These are phyloP conservation scores for Xylariaceae sp. DNA, from an alignment of 2,329 filamentous ascomycete genomes.

Conservation along the genomic window DNA sequence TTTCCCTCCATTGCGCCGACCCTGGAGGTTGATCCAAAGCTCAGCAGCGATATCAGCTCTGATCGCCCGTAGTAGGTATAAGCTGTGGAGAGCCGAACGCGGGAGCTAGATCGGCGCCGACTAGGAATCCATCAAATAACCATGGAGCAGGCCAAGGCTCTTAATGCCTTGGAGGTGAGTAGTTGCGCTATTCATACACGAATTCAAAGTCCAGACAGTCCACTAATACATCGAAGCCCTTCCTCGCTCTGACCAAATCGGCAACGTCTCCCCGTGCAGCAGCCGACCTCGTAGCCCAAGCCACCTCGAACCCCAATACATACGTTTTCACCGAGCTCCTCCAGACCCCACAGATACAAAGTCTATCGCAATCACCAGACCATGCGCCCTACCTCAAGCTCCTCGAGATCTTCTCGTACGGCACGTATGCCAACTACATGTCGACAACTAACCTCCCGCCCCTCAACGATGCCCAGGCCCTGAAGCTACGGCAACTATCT, in stretches of 20 bases:
- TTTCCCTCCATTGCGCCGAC: conserved; percentile 12
- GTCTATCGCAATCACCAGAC: conserved; percentile 59
- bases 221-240: conserved; percentile 57
- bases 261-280: conserved; percentile 79
- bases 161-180: conserved; percentile 59
- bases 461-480: conserved; percentile 66
- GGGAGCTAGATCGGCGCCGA: background rate
- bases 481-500: conserved; percentile 87
- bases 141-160: conserved; percentile 71
- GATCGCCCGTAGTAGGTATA: background rate
- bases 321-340: conserved; percentile 96
- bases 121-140: conserved; percentile 20
- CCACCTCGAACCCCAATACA: conserved; percentile 83
- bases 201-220: background rate
- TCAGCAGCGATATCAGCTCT: conserved; percentile 12
- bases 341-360: conserved; percentile 71
- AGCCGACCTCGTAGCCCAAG: conserved; percentile 79
- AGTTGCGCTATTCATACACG: conserved; percentile 4
- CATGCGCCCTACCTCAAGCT: conserved; percentile 62
- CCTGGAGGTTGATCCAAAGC: conserved; percentile 17
- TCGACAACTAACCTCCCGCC: conserved; percentile 56
- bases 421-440: conserved; percentile 75
- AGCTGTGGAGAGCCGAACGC: conserved; percentile 10
- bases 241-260: conserved; percentile 81
- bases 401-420: conserved; percentile 87